phyloP scores from a whole-genome alignment of 2,329 filamentous ascomycete genomes.

The Trichophyton simii region DNA sequence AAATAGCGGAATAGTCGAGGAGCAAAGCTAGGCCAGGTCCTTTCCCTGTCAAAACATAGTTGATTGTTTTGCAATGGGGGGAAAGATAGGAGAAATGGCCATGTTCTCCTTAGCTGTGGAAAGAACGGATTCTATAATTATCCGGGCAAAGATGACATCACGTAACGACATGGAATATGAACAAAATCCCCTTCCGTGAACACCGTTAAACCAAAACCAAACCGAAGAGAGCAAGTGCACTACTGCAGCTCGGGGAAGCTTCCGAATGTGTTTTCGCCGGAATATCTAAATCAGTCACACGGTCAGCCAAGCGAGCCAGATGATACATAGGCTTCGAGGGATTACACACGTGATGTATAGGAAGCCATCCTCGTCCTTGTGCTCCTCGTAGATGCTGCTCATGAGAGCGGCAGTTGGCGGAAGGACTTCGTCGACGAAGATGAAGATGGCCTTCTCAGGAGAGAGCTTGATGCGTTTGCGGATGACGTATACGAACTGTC shows the following conservation, averaged over 20 bases:
- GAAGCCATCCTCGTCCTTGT: slow-evolving; percentile 83
- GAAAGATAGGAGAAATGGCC: not conserved
- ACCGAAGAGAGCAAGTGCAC: not conserved
- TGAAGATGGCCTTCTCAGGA: slow-evolving; percentile 99
- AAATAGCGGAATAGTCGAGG: not conserved
- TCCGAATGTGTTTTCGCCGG: slow-evolving; percentile 98
- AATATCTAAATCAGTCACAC: slow-evolving; percentile 49
- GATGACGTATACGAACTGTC: slow-evolving; percentile 99
- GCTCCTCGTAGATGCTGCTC: slow-evolving; percentile 99
- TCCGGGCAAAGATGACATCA: not conserved
- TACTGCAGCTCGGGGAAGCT: slow-evolving; percentile 9
- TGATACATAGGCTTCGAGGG: not conserved
- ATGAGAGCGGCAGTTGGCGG: slow-evolving; percentile 94
- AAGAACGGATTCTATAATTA: slow-evolving; percentile 2
- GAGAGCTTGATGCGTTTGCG: slow-evolving; percentile 99
- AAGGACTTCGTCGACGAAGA: slow-evolving; percentile 97
- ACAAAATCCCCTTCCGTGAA: not conserved
- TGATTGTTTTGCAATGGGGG: not conserved
- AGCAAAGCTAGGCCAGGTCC: not conserved
- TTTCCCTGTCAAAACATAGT: not conserved
- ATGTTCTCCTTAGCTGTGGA: not conserved
- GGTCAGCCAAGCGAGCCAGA: not conserved
- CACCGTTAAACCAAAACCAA: not conserved
- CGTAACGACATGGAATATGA: not conserved
- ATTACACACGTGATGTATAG: slow-evolving; percentile 81